Evolutionary conservation across 495 filamentous ascomycete species (phyloP).

Genomic region (Penicillium maclennaniae): DNA sequence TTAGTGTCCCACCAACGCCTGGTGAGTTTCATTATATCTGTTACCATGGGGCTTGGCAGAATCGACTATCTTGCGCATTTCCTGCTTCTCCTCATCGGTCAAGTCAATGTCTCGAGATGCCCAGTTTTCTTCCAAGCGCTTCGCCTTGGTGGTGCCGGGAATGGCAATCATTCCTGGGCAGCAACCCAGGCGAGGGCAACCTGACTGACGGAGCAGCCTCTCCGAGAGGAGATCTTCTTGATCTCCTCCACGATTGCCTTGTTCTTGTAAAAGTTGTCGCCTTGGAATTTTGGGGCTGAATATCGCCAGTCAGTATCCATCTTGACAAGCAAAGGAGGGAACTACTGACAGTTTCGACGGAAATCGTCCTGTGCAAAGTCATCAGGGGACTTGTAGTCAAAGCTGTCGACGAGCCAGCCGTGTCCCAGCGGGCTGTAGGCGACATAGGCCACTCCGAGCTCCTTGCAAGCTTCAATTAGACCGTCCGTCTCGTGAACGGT

Average conservation of each 20-base stretch:
- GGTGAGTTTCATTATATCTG: slow-evolving; percentile 26
- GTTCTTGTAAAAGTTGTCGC: slow-evolving; percentile 50
- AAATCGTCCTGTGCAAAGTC: slow-evolving; percentile 45
- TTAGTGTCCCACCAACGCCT: slow-evolving; percentile 41
- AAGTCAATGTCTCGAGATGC: slow-evolving; percentile 36
- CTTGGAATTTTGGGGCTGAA: slow-evolving; percentile 46
- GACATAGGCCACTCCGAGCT: slow-evolving; percentile 41
- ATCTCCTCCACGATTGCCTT: slow-evolving; percentile 42
- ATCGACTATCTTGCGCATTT: slow-evolving; percentile 40
- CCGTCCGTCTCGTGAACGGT: slow-evolving; percentile 43
- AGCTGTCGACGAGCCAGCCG: slow-evolving; percentile 45
- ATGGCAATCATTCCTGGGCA: slow-evolving; percentile 45
- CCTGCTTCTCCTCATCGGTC: slow-evolving; percentile 31
- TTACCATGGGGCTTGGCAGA: slow-evolving; percentile 37
- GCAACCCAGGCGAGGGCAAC: slow-evolving; percentile 47
- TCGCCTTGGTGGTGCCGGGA: slow-evolving; percentile 45
- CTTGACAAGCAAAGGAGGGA: too few species aligned
- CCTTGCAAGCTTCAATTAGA: slow-evolving; percentile 37
- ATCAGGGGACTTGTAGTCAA: slow-evolving; percentile 38
- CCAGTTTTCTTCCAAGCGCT: slow-evolving; percentile 41
- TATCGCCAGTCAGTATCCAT: not conserved
- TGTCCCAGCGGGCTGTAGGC: slow-evolving; percentile 46
- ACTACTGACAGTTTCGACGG: slow-evolving; percentile 30
- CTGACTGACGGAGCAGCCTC: slow-evolving; percentile 37
- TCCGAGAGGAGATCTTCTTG: slow-evolving; percentile 36